These are phyloP conservation scores for Rhodotorula glutinis DNA, from an alignment of 1,284 basidiomycete species.

Conservation along the genomic window DNA sequence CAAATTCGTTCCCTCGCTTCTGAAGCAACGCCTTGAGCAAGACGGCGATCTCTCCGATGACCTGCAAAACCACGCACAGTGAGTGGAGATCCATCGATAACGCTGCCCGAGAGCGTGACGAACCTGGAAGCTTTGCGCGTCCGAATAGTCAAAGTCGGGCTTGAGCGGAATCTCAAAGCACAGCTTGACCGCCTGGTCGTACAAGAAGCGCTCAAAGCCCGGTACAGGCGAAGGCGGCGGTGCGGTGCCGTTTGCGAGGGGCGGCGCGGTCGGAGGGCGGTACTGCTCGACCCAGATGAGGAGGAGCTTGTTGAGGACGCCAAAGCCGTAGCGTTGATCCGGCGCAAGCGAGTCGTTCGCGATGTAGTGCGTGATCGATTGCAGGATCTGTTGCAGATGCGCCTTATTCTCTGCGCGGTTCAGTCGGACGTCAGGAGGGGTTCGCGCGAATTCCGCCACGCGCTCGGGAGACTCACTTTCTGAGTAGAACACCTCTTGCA, in stretches of 20 bases:
- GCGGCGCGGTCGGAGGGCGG: constrained; percentile 14
- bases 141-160: constrained; percentile 78
- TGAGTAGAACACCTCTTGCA: constrained; percentile 82
- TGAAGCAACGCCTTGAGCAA: constrained; percentile 75
- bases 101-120: constrained; percentile 45
- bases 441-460: not conserved
- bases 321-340: constrained; percentile 76
- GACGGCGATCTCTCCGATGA: constrained; percentile 79
- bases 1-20: constrained; percentile 77
- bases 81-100: not conserved
- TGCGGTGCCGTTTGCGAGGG: constrained; percentile 38
- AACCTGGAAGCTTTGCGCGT: constrained; percentile 78
- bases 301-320: constrained; percentile 68
- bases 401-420: constrained; percentile 67
- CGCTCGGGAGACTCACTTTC: constrained; percentile 61
- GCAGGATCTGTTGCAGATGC: constrained; percentile 73
- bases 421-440: not conserved
- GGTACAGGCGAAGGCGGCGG: constrained; percentile 57
- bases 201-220: constrained; percentile 90
- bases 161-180: constrained; percentile 78
- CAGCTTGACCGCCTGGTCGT: constrained; percentile 77
- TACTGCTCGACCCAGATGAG: constrained; percentile 65
- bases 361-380: constrained; percentile 59
- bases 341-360: constrained; percentile 68
- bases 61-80: constrained; percentile 53